Conservation (phyloP, 1,284 basidiomycete species). For the Puccinia novopanici region DNA sequence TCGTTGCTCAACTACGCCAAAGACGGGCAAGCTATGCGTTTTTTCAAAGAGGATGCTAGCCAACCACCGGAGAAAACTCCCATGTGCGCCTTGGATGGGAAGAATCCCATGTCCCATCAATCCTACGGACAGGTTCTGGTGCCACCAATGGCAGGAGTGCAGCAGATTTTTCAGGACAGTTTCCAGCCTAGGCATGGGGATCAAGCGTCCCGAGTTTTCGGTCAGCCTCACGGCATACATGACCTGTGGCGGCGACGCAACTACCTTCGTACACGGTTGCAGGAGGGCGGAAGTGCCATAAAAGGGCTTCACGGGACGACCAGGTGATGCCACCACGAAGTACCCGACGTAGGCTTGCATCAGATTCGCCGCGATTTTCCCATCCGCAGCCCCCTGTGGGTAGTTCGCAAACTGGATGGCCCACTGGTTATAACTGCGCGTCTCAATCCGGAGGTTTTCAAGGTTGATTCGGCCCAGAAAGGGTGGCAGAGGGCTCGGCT, state of each 20-base stretch:
- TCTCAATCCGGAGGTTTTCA: neutral
- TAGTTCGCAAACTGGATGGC: neutral
- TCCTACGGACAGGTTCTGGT: neutral
- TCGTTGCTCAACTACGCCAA: neutral
- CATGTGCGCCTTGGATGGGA: neutral
- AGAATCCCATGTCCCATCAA: neutral
- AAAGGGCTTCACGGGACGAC: neutral
- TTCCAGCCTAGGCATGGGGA: neutral
- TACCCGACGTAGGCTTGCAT: neutral
- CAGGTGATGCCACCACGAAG: neutral
- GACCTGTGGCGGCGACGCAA: neutral
- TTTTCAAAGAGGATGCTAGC: neutral
- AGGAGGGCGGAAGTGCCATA: neutral
- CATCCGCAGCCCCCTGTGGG: neutral
- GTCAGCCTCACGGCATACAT: neutral
- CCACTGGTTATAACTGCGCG: neutral
- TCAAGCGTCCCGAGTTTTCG: neutral
- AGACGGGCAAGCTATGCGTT: neutral
- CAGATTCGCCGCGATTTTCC: neutral
- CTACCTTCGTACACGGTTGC: neutral
- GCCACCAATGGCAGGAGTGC: neutral
- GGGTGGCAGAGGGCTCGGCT: neutral
- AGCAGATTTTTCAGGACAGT: neutral
- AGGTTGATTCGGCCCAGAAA: neutral
- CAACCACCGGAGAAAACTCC: neutral